Conservation (phyloP, 345 rosid genomes). For the Lumnitzera littorea region DNA sequence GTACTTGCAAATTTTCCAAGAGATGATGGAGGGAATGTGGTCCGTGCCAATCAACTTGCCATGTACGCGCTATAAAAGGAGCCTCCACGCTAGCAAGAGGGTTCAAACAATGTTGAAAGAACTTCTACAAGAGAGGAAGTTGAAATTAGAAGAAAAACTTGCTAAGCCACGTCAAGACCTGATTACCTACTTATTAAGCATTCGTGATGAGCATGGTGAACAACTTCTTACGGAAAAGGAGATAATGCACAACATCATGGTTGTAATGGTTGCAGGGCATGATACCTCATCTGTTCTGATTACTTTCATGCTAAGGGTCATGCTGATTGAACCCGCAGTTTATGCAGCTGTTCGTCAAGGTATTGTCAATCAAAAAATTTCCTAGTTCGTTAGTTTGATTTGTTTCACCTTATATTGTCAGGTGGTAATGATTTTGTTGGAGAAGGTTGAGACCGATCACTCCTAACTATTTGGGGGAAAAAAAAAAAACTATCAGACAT, state of each 20-base stretch:
- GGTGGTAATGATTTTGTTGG: too few relatives aligned
- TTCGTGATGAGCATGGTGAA: conserved; percentile 5
- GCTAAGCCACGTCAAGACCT: conserved; percentile 31
- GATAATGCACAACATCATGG: conserved; percentile 39
- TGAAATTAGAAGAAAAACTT: conserved; percentile 18
- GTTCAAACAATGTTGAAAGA: conserved; percentile 20
- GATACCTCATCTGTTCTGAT: conserved; percentile 46
- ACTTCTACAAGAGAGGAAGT: conserved; percentile 31
- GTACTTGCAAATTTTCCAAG: conserved; percentile 18
- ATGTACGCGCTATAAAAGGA: conserved; percentile 34
- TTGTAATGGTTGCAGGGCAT: conserved; percentile 55
- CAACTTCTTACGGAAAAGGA: conserved; percentile 31
- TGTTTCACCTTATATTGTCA: too few relatives aligned
- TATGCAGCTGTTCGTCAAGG: conserved; percentile 41
- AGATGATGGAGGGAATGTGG: conserved; percentile 43
- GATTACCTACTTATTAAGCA: conserved; percentile 36
- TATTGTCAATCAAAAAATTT: conserved; percentile 1
- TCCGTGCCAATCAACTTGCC: conserved; percentile 40
- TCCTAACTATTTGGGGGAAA: too few relatives aligned
- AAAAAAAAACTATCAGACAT: too few relatives aligned
- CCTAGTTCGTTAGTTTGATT: too few relatives aligned
- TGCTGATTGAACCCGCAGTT: conserved; percentile 32
- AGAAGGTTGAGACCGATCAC: too few relatives aligned
- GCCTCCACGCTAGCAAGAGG: conserved; percentile 32
- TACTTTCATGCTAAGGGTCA: conserved; percentile 38